A percentile compares a stretch with the other conserved stretches of the same genome.
Conservation (phyloP, 78 protist genomes). For the Dictyostelium intermedium region DNA sequence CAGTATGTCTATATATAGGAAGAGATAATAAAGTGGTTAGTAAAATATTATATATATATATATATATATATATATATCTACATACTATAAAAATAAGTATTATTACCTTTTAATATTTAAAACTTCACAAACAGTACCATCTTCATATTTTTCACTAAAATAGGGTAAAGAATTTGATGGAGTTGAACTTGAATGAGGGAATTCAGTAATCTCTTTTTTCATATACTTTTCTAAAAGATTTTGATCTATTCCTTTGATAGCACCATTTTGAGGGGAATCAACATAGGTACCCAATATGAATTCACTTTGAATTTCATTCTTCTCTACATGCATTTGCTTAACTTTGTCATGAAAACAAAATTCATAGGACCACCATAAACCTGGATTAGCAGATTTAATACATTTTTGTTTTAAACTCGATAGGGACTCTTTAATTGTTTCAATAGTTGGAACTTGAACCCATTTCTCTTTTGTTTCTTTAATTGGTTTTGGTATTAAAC, state of each 20-base stretch:
- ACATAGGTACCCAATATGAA: background rate
- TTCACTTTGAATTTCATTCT: background rate
- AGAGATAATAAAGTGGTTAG: background rate
- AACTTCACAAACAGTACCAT: conserved; percentile 57
- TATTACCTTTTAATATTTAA: conserved; percentile 13
- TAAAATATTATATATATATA: background rate
- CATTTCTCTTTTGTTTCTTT: background rate
- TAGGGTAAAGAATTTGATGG: background rate
- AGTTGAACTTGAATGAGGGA: background rate
- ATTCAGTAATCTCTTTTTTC: background rate
- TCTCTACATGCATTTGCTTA: conserved; percentile 36
- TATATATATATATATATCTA: too few relatives aligned
- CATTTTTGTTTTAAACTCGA: background rate
- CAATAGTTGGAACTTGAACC: background rate
- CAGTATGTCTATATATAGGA: conserved; percentile 46
- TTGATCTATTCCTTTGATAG: conserved; percentile 37
- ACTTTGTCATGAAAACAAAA: conserved; percentile 16
- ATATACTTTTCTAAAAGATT: background rate
- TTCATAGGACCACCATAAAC: conserved; percentile 66
- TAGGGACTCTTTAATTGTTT: background rate
- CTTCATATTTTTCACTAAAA: conserved; percentile 27
- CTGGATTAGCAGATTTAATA: background rate
- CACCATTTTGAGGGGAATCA: background rate
- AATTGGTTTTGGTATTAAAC: conserved; percentile 31
- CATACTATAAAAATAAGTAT: too few relatives aligned